Percentiles rank a stretch among this genome's conserved stretches.
phyloP scores from a whole-genome alignment of 148 eudicot species.

The Agrostemma githago region DNA sequence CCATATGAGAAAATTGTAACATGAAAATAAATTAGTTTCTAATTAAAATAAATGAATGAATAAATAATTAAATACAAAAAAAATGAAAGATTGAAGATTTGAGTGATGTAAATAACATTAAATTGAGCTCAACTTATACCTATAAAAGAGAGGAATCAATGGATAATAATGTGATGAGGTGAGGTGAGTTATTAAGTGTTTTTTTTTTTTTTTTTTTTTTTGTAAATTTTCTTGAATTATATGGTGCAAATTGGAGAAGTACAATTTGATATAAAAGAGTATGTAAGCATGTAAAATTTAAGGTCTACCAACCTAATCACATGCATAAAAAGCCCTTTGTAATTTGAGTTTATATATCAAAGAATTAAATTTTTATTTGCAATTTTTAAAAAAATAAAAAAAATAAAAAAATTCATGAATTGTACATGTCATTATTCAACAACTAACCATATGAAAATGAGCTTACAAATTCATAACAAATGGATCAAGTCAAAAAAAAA shows the following conservation, averaged over 20 bases:
- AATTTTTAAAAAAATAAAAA: background rate
- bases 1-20: constrained; percentile 1
- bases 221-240: background rate
- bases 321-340: constrained; percentile 16
- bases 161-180: constrained; percentile 2
- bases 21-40: too few relatives aligned
- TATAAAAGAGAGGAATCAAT: background rate
- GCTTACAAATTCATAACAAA: background rate
- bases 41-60: too few relatives aligned
- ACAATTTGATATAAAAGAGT: constrained; percentile 1
- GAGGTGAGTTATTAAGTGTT: too few relatives aligned
- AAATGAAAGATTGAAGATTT: too few relatives aligned
- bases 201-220: background rate
- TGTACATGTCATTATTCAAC: background rate
- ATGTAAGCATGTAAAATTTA: constrained; percentile 6
- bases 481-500: background rate
- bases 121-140: background rate
- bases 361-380: background rate
- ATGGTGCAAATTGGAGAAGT: constrained; percentile 1
- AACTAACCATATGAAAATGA: constrained; percentile 1
- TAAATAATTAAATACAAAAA: too few relatives aligned
- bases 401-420: background rate
- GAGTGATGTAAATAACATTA: background rate
- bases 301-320: constrained; percentile 28
- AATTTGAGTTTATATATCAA: background rate